Base-by-base conservation (phyloP, 2,329 filamentous ascomycete species). In the Venturia effusa region DNA sequence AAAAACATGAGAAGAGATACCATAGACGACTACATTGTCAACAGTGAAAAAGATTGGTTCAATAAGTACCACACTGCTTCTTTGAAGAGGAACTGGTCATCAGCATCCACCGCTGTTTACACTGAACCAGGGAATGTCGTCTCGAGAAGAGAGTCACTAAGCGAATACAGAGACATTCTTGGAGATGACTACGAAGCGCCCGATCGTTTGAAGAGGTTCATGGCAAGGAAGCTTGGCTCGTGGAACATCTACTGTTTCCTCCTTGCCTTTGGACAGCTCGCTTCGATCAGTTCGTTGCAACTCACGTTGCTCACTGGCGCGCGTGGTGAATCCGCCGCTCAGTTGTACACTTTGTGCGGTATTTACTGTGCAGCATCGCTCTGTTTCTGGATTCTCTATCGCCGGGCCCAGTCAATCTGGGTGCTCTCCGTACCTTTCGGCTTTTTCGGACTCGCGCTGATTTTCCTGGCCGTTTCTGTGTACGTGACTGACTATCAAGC, bases 211-310 rank as follows among this genome's bases (percentile, higher is more conserved):
- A 63, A 65, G 55, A 68, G 68, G 54, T 39, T 69, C 30, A 62
- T 72, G 34, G 67, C 69, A 59, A 75, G 79, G 63, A 82, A 83
- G 40, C 72, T 86, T 63, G 82, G 82, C 19, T 83, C 86, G 68
- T 87, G 84, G 84, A 85, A 84, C 0, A 70, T 86, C 7, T 87
- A 87, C 70, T 81, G 83, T 3, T 78, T 87, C 66, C 77, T 87
- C 59, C 79, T 87, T 24, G 83, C 83, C 8, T 77, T 86, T 48
- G 51, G 83, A 24, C 84, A 87, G 68, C 83, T 87, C 66, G 81
- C 87, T 61, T 83, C 85, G 0, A 82, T 84, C 65, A 87, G 86
- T 72, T 87, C 84, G 0, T 87, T 87, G 72, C 86, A 88, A 70
- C 84, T 88, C 69, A 86, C 84, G 0, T 77, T 88, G n/a, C 78